Percentiles rank a stretch among this genome's conserved stretches.
These are phyloP conservation scores for Monilinia fructigena DNA, from an alignment of 2,329 filamentous ascomycete genomes.

Conservation along the genomic window DNA sequence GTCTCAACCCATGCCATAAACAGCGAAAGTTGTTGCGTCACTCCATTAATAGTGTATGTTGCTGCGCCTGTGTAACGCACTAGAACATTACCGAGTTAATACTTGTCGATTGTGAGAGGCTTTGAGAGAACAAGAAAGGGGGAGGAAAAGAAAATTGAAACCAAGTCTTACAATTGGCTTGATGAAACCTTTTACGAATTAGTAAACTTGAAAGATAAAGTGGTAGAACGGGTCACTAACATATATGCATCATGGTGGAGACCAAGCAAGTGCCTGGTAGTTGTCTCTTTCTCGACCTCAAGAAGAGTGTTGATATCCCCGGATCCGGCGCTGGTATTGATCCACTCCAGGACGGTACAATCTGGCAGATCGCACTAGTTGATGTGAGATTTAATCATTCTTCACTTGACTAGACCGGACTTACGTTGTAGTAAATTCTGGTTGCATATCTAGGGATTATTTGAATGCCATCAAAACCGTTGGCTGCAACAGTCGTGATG, in stretches of 20 bases:
- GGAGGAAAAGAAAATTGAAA: neutral
- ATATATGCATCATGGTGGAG: slow-evolving; percentile 43
- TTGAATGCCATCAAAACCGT: slow-evolving; percentile 56
- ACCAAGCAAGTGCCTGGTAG: slow-evolving; percentile 55
- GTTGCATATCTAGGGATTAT: slow-evolving; percentile 61
- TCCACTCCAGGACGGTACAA: slow-evolving; percentile 60
- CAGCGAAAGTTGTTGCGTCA: slow-evolving; percentile 19
- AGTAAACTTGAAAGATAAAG: neutral
- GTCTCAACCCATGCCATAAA: slow-evolving; percentile 24
- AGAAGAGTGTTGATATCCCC: slow-evolving; percentile 55
- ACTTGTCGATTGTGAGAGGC: neutral
- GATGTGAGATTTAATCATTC: neutral
- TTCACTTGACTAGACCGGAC: neutral
- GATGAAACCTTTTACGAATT: slow-evolving; percentile 48
- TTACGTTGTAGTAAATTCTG: slow-evolving; percentile 60
- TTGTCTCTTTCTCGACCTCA: slow-evolving; percentile 50
- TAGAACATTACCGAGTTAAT: neutral
- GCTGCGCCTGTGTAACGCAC: slow-evolving; percentile 20
- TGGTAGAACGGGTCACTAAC: slow-evolving; percentile 6
- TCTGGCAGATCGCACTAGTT: slow-evolving; percentile 50
- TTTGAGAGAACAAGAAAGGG: neutral
- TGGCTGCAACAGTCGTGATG: slow-evolving; percentile 49
- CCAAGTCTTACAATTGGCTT: slow-evolving; percentile 38
- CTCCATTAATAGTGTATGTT: slow-evolving; percentile 23
- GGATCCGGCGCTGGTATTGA: slow-evolving; percentile 54